Conservation (phyloP, 352 stramenopile genomes). For the Thraustochytrium striatum region DNA sequence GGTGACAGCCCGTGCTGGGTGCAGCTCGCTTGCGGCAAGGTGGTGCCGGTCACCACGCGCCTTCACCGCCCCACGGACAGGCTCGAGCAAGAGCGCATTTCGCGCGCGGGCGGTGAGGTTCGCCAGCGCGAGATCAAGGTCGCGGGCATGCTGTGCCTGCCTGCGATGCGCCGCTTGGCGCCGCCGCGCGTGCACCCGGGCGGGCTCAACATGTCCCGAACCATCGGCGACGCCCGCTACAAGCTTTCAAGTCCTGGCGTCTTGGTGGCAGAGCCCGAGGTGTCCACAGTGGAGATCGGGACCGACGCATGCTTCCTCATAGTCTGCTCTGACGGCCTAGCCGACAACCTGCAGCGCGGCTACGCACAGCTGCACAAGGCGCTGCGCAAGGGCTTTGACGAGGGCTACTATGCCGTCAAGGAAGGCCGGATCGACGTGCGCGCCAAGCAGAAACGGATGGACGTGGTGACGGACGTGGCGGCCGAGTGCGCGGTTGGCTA, state of each 20-base stretch:
- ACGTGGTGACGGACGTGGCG: slow-evolving; percentile 8
- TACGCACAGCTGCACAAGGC: neutral
- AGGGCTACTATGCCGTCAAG: slow-evolving; percentile 14
- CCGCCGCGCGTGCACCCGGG: slow-evolving; percentile 33
- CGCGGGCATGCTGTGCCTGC: neutral
- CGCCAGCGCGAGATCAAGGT: neutral
- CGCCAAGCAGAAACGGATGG: neutral
- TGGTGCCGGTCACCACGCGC: neutral
- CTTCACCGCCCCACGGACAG: neutral
- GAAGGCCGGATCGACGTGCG: neutral
- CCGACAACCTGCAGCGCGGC: slow-evolving; percentile 21
- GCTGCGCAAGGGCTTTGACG: slow-evolving; percentile 21
- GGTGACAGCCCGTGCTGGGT: slow-evolving; percentile 37
- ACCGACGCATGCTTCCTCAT: neutral
- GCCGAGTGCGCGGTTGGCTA: slow-evolving; percentile 14
- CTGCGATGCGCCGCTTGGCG: neutral
- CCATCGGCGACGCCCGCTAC: slow-evolving; percentile 38
- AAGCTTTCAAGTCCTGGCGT: slow-evolving; percentile 15
- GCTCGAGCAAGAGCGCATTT: slow-evolving; percentile 9
- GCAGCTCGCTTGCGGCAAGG: neutral
- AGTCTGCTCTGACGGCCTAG: slow-evolving; percentile 26
- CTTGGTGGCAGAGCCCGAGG: slow-evolving; percentile 28
- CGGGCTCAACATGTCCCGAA: slow-evolving; percentile 41
- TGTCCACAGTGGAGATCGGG: neutral
- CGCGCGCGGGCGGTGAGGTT: slow-evolving; percentile 6